Base-by-base conservation (phyloP, 2,329 filamentous ascomycete species). In the Aureobasidium sp. region DNA sequence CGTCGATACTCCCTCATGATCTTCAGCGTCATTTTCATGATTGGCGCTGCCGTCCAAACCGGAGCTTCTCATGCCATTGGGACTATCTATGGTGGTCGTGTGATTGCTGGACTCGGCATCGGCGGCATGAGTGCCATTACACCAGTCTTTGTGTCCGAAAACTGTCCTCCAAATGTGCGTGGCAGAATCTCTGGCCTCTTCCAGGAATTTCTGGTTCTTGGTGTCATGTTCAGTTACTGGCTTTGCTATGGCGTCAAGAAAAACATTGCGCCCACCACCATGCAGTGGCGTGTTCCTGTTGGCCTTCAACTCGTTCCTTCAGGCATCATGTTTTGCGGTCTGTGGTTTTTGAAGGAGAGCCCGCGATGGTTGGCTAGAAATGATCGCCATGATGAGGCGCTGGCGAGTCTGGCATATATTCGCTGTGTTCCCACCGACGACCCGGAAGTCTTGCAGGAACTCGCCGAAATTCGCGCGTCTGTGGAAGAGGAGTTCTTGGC, bases 311-410 rank as follows among this genome's bases (percentile, higher is more conserved):
- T 79, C 57, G 75, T 88, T 5, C 86, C 86, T 0, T 85, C 85
- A 1, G 67, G 84, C 5, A 72, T 86, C 31, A 77, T 82, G 58
- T 78, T 77, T 0, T 49, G 80, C 1, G 79, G 80, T 2, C 77
- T 80, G 72, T 67, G 80, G 17, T 77, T 76, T 1, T 67, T 82
- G 1, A 74, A 76, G 12, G 80, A 82, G 39, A 87, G 84, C 0
- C 87, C 86, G 0, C 78, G 87, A 1, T 88, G 83, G 82, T 79
- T 90, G 0, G 80, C 84, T 63, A 89, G 89, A 65, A 82, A 82
- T 6, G 86, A 84, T 0, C 81, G 86, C 0, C 79, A 86, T 39
- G 82, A 88, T 0, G 88, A 90, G 70, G 62, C 62, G 31, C 20
- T 63, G 34, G 77, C 88, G 6, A 75, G 86, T 17, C 77, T 89